These are phyloP conservation scores for Psilocybe cyanescens DNA, from an alignment of 768 basidiomycete species.

Conservation along the genomic window DNA sequence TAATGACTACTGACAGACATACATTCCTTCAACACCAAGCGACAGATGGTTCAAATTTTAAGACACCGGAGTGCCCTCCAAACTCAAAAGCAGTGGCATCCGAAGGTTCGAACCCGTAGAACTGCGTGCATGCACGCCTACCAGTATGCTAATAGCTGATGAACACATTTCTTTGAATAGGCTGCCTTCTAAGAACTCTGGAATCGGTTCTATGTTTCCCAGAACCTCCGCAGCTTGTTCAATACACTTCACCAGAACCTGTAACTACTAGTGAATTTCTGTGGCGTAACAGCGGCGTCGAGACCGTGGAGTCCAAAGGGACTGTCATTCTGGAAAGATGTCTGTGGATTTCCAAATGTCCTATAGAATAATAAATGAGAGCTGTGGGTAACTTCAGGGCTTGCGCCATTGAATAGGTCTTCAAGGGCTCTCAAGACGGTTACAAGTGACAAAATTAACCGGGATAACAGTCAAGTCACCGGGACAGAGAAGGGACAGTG, in stretches of 20 bases:
- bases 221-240: not conserved
- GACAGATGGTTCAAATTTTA: not conserved
- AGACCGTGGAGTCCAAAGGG: not conserved
- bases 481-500: slow-evolving; percentile 4
- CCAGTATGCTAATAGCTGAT: too few species aligned
- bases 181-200: not conserved
- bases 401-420: not conserved
- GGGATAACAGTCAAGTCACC: slow-evolving; percentile 5
- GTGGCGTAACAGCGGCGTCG: slow-evolving; percentile 12
- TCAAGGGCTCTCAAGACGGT: not conserved
- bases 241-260: not conserved
- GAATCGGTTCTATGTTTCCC: not conserved
- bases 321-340: not conserved
- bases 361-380: not conserved
- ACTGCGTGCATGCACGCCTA: not conserved
- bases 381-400: not conserved
- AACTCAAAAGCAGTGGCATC: not conserved
- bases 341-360: not conserved
- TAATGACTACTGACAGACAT: not conserved
- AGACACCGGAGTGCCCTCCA: not conserved
- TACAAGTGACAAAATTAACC: not conserved
- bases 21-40: not conserved
- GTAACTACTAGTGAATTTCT: slow-evolving; percentile 9
- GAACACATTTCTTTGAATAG: not conserved
- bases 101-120: not conserved